Conservation (phyloP, 2,329 filamentous ascomycete species). For the Colletotrichum sp. region DNA sequence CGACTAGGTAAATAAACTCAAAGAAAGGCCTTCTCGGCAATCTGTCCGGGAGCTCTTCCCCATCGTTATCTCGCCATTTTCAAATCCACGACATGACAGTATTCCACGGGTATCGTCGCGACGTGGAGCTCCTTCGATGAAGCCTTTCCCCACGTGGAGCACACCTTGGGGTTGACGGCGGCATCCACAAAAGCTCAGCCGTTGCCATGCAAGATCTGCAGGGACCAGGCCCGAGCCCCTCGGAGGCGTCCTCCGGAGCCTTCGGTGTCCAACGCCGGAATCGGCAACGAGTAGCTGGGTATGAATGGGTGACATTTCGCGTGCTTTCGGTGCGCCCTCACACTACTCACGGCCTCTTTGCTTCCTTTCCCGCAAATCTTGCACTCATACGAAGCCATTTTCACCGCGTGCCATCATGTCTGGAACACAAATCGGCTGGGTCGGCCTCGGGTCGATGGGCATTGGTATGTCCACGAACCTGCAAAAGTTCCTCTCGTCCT, state of each 20-base stretch:
- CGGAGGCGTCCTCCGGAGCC: background rate
- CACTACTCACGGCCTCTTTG: background rate
- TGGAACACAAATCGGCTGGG: slow-evolving; percentile 1
- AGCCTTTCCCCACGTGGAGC: slow-evolving; percentile 8
- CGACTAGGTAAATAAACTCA: background rate
- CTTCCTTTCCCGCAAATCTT: fast-evolving
- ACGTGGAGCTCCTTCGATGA: slow-evolving; percentile 5
- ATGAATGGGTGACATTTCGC: background rate
- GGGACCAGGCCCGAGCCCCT: background rate
- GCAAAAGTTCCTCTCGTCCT: slow-evolving; percentile 60
- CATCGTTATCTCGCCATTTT: background rate
- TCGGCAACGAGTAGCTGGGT: background rate
- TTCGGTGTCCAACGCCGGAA: background rate
- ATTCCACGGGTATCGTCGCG: background rate
- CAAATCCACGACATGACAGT: background rate
- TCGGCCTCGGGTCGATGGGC: slow-evolving; percentile 47
- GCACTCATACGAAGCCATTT: fast-evolving
- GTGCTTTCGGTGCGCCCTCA: no score
- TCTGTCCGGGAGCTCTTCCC: background rate
- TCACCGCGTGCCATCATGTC: background rate
- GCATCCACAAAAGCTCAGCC: background rate
- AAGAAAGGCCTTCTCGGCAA: background rate
- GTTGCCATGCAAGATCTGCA: background rate
- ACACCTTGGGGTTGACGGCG: background rate
- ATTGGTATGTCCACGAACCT: slow-evolving; percentile 38